A percentile compares a stretch with the other conserved stretches of the same genome.
Conservation (phyloP, 768 basidiomycete species). For the Antrodiella citrinella region DNA sequence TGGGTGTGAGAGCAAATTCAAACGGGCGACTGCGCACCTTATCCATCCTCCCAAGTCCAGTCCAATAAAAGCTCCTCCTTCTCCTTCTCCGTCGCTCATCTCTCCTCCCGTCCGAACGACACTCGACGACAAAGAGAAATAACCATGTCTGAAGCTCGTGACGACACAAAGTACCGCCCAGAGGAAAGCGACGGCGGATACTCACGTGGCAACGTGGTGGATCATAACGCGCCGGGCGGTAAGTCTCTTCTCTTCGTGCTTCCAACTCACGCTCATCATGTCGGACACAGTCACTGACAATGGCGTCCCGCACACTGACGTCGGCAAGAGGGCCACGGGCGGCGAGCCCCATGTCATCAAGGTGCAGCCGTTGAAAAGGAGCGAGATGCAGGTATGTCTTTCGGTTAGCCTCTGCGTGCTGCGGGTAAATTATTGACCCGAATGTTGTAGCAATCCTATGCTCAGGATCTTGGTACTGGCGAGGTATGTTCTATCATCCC, state of each 20-base stretch:
- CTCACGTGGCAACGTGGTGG: slow-evolving; percentile 57
- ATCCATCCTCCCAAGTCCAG: no score
- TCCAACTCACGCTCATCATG: slow-evolving; percentile 9
- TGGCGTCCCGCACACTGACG: neutral
- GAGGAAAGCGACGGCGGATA: slow-evolving; percentile 25
- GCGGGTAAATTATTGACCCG: neutral
- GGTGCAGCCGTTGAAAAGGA: slow-evolving; percentile 80
- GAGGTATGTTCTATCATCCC: slow-evolving; percentile 35
- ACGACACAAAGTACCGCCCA: slow-evolving; percentile 48
- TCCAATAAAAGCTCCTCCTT: no score
- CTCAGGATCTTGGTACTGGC: slow-evolving; percentile 75
- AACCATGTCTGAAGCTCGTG: no score
- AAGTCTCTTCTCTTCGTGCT: slow-evolving; percentile 15
- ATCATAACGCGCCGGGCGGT: slow-evolving; percentile 64
- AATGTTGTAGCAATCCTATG: slow-evolving; percentile 72
- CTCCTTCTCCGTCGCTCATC: no score
- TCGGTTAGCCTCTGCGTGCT: slow-evolving; percentile 6
- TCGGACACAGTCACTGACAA: slow-evolving; percentile 57
- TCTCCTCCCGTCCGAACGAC: no score
- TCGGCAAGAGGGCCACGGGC: slow-evolving; percentile 8
- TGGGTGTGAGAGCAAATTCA: no score
- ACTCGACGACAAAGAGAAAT: no score
- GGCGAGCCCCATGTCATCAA: slow-evolving; percentile 42
- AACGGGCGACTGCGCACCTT: no score
- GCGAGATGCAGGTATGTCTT: slow-evolving; percentile 71